phyloP scores from a whole-genome alignment of 2,329 filamentous ascomycete genomes.

The Microdochium bolleyi region DNA sequence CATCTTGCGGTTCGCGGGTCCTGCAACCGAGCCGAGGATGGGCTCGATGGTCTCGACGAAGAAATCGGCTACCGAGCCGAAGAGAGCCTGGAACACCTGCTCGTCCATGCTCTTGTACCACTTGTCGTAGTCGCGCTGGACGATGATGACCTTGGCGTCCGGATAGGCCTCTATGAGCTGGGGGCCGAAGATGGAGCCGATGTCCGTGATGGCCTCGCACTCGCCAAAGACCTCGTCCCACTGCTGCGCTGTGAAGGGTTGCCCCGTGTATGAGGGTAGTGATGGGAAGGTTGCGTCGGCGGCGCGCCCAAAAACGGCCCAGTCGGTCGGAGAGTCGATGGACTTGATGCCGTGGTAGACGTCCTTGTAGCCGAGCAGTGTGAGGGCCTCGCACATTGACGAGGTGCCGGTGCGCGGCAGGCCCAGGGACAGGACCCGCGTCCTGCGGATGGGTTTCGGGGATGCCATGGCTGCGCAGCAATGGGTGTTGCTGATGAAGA shows the following conservation, averaged over 20 bases:
- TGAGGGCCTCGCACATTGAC: constrained; percentile 1
- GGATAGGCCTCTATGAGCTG: background rate
- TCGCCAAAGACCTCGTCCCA: background rate
- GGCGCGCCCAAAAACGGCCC: constrained; percentile 2
- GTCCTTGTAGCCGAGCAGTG: constrained; percentile 1
- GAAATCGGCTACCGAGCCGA: background rate
- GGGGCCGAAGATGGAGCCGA: background rate
- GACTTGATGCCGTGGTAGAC: constrained; percentile 1
- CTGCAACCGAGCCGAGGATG: background rate
- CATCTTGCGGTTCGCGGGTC: background rate
- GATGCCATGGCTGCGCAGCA: background rate
- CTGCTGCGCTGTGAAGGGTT: background rate
- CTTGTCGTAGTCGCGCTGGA: background rate
- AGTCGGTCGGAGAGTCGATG: constrained; percentile 1
- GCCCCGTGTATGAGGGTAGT: constrained; percentile 2
- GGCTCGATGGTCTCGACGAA: background rate
- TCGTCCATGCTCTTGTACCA: background rate
- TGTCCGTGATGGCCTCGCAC: background rate
- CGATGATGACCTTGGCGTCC: background rate
- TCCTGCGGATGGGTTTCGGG: background rate
- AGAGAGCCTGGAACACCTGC: background rate
- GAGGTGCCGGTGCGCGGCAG: constrained; percentile 4
- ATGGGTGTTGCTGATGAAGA: too few relatives aligned
- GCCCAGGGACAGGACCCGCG: constrained; percentile 4
- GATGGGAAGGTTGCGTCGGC: constrained; percentile 3